These are phyloP conservation scores for Lactuca saligna DNA, from an alignment of 129 eudicot genomes.

Conservation along the genomic window DNA sequence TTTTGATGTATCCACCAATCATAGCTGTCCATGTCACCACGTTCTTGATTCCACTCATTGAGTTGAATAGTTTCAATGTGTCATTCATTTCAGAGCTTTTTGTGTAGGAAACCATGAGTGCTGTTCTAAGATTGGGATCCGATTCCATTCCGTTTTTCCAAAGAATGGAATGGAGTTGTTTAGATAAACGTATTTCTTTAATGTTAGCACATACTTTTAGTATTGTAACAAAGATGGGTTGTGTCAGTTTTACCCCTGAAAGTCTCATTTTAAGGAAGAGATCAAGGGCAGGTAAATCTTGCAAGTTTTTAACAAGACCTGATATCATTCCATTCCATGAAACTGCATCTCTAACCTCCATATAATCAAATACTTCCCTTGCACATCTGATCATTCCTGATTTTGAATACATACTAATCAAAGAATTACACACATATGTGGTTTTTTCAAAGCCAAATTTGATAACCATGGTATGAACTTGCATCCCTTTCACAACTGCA, in stretches of 20 bases:
- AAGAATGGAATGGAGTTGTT: slow-evolving; percentile 66
- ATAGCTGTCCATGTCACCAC: slow-evolving; percentile 91
- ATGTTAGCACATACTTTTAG: slow-evolving; percentile 64
- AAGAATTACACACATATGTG: slow-evolving; percentile 68
- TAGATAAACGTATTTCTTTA: slow-evolving; percentile 49
- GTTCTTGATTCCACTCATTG: slow-evolving; percentile 37
- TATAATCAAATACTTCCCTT: slow-evolving; percentile 52
- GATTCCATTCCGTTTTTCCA: slow-evolving; percentile 51
- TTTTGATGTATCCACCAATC: slow-evolving; percentile 78
- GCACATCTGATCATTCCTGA: slow-evolving; percentile 55
- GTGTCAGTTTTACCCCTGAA: slow-evolving; percentile 50
- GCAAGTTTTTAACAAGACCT: slow-evolving; percentile 66
- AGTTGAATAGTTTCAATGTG: slow-evolving; percentile 51
- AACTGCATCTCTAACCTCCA: slow-evolving; percentile 50
- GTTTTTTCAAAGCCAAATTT: slow-evolving; percentile 71
- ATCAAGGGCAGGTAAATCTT: slow-evolving; percentile 55
- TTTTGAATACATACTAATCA: slow-evolving; percentile 82
- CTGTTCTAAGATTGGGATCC: slow-evolving; percentile 58
- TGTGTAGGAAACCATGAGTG: slow-evolving; percentile 71
- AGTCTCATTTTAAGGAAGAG: slow-evolving; percentile 60
- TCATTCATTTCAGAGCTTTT: slow-evolving; percentile 60
- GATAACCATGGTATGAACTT: slow-evolving; percentile 65
- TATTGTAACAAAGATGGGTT: slow-evolving; percentile 47
- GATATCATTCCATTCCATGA: slow-evolving; percentile 93
- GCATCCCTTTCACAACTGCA: slow-evolving; percentile 61